Conservation (phyloP, 83 land plant genomes). For the Picea engelmannii region DNA sequence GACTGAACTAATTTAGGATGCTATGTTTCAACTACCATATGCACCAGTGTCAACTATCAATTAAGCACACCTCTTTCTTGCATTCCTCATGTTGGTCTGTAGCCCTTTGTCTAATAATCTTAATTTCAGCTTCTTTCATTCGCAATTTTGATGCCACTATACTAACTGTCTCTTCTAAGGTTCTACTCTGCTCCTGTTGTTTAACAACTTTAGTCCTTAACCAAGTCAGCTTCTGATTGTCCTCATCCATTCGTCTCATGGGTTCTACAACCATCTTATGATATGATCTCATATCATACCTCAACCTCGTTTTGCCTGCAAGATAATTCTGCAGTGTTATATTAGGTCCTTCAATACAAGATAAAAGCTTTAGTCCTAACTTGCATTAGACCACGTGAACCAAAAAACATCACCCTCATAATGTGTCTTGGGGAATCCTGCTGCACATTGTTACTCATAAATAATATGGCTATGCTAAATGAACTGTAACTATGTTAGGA, state of each 20-base stretch:
- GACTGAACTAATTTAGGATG: not conserved
- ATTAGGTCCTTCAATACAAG: not conserved
- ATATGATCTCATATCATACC: slow-evolving; percentile 69
- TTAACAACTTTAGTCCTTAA: slow-evolving; percentile 44
- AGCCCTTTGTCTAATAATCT: slow-evolving; percentile 52
- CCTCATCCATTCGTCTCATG: slow-evolving; percentile 77
- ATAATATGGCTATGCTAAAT: not conserved
- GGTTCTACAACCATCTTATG: slow-evolving; percentile 69
- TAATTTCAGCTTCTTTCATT: slow-evolving; percentile 48
- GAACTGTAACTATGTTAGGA: not conserved
- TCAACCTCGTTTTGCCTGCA: slow-evolving; percentile 66
- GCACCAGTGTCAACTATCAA: no score
- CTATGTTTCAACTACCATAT: not conserved
- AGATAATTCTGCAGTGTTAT: not conserved
- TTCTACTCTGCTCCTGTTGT: slow-evolving; percentile 37
- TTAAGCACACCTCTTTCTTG: slow-evolving; percentile 54
- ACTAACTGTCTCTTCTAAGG: slow-evolving; percentile 49
- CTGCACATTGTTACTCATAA: not conserved
- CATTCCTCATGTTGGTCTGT: slow-evolving; percentile 46
- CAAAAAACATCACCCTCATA: not conserved
- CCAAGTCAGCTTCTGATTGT: slow-evolving; percentile 48
- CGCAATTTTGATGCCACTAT: slow-evolving; percentile 43
- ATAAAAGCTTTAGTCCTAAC: no score
- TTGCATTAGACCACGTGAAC: no score
- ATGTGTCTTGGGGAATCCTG: no score